Evolutionary conservation across 768 basidiomycete species (phyloP), one percentile per base, ranked within the genome.

Genomic region (Suillus luteus): DNA sequence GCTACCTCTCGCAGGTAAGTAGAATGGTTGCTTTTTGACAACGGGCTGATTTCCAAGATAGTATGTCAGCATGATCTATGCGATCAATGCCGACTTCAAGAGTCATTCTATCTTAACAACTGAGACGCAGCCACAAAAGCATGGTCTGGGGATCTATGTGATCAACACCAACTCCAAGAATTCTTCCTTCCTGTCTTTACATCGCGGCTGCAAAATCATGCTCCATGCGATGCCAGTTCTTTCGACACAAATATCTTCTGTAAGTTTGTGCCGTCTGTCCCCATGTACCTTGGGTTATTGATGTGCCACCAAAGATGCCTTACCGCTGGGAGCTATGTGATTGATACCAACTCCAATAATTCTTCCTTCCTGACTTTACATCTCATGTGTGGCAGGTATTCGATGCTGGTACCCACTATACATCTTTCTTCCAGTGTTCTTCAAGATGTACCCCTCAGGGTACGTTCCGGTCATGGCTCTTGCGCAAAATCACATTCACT

Each of bases 191-290:
- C n/a, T n/a, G n/a, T n/a, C n/a, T n/a, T n/a, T n/a, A n/a, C n/a
- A n/a, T n/a, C n/a, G n/a, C n/a, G n/a, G n/a, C n/a, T n/a, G 82
- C 80, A 27, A 85, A 86, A 65, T 82, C 89, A 1, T 96, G 95
- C 95, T 85, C 90, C 3, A 89, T 83, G 2, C 95, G 97, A 72
- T 6, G 68, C 82, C 0, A 82, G 82, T 41, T 75, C 75, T 60
- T 88, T 90, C 68, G 95, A 98, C 75, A 98, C 95, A 57, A 95
- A 96, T 65, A 86, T 90, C 64, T 90, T 97, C 78, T 95, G 90
- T 91, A 74, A 67, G 81, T 76, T 61, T 11, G 10, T 58, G 55
- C 1, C 35, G 11, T 46, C 51, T 3, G 11, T 46, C 51, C 2
- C 17, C 8, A 58, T 4, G 5, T 10, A 5, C 40, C 10, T 8